Percentiles rank a stretch among this genome's conserved stretches.
phyloP scores from a whole-genome alignment of 1,284 basidiomycete species.

The Ceratobasidium sp. region DNA sequence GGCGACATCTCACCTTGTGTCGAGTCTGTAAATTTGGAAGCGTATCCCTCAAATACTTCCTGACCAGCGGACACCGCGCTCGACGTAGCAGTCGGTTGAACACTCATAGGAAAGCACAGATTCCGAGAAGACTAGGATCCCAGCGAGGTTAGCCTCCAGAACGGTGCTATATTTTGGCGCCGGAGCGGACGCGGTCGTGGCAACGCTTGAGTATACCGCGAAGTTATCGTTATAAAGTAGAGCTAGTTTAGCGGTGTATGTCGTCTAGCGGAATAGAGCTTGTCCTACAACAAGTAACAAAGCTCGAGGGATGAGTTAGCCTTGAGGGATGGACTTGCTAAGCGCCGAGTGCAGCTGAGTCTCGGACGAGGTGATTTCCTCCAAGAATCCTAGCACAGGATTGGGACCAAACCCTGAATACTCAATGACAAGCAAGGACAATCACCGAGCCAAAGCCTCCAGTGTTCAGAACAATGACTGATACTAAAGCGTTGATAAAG shows the following conservation, averaged over 20 bases:
- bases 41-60: constrained; percentile 44
- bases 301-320: background rate
- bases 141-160: constrained; percentile 6
- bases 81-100: constrained; percentile 12
- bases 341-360: constrained; percentile 23
- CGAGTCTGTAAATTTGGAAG: constrained; percentile 34
- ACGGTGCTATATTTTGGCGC: constrained; percentile 1
- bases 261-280: background rate
- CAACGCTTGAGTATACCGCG: background rate
- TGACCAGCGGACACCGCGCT: constrained; percentile 33
- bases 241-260: background rate
- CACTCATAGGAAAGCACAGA: constrained; percentile 22
- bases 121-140: background rate
- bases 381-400: constrained; percentile 33
- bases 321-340: constrained; percentile 16
- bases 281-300: background rate
- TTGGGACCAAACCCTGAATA: background rate
- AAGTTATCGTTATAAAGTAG: background rate
- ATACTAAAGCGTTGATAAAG: too few species aligned
- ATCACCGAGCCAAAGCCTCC: background rate
- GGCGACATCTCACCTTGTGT: constrained; percentile 25
- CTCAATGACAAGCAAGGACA: background rate
- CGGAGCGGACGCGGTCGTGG: constrained; percentile 9
- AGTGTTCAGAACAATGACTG: too few species aligned
- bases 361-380: constrained; percentile 37